Evolutionary conservation across 2,329 filamentous ascomycete genomes (phyloP).

Genomic region (Microdochium trichocladiopsis): DNA sequence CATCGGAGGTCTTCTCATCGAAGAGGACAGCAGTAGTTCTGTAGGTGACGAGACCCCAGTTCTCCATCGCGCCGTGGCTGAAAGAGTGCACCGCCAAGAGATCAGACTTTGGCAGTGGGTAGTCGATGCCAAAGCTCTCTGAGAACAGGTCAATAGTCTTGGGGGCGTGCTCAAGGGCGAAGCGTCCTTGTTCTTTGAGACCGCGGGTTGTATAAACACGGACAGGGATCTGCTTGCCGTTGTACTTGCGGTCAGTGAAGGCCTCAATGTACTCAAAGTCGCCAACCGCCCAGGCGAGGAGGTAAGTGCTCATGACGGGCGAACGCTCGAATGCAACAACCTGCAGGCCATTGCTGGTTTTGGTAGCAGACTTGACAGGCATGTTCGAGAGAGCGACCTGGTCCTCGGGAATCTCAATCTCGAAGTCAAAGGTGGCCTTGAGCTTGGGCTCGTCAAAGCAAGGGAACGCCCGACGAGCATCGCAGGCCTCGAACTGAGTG

Average conservation of each 20-base stretch:
- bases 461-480: conserved; percentile 89
- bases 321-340: conserved; percentile 74
- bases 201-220: conserved; percentile 93
- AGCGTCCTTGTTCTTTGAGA: conserved; percentile 86
- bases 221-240: conserved; percentile 84
- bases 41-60: conserved; percentile 96
- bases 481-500: conserved; percentile 96
- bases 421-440: conserved; percentile 92
- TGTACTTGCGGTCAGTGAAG: conserved; percentile 82
- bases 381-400: conserved; percentile 92
- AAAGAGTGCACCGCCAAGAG: conserved; percentile 91
- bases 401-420: conserved; percentile 84
- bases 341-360: conserved; percentile 58
- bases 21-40: conserved; percentile 93
- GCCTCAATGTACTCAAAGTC: conserved; percentile 97
- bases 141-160: conserved; percentile 96
- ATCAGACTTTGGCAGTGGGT: conserved; percentile 87
- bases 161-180: conserved; percentile 84
- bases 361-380: conserved; percentile 69
- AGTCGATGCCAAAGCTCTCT: conserved; percentile 87
- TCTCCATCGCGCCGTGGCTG: conserved; percentile 83
- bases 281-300: conserved; percentile 89
- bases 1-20: conserved; percentile 85
- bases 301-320: conserved; percentile 86
- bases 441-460: conserved; percentile 98